Evolutionary conservation across 257 asterid genomes (phyloP).

Genomic region (Orobanche coerulescens): DNA sequence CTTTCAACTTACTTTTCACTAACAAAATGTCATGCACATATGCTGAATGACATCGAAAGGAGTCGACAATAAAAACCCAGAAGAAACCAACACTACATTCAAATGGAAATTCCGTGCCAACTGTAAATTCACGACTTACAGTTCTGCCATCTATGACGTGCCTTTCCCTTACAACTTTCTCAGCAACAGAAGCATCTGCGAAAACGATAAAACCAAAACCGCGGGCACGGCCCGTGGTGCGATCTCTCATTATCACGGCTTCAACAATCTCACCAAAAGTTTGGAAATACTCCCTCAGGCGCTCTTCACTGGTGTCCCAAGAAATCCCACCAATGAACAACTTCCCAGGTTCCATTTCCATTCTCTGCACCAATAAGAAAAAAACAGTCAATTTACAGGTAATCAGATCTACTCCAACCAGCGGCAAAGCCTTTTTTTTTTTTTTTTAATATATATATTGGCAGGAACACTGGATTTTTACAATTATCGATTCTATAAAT

Average conservation of each 20-base stretch:
- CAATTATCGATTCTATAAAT: slow-evolving; percentile 15
- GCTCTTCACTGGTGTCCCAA: slow-evolving; percentile 94
- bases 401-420: slow-evolving; percentile 18
- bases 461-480: background rate
- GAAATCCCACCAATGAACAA: slow-evolving; percentile 91
- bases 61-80: background rate
- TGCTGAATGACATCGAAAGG: background rate
- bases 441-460: background rate
- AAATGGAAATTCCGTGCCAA: background rate
- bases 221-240: slow-evolving; percentile 90
- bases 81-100: slow-evolving; percentile 5
- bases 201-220: slow-evolving; percentile 92
- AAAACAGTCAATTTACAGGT: slow-evolving; percentile 24
- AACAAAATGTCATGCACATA: background rate
- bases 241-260: slow-evolving; percentile 90
- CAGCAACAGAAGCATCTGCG: slow-evolving; percentile 76
- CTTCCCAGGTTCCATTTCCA: slow-evolving; percentile 87
- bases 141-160: slow-evolving; percentile 83
- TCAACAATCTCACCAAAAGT: slow-evolving; percentile 75
- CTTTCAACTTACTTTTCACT: too few relatives aligned
- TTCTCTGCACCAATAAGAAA: slow-evolving; percentile 41
- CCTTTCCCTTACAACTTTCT: slow-evolving; percentile 70
- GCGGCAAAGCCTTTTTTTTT: background rate
- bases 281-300: slow-evolving; percentile 66
- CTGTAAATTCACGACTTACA: slow-evolving; percentile 42